These are phyloP conservation scores for Thelonectria blattea DNA, from an alignment of 2,329 filamentous ascomycete genomes.

Conservation along the genomic window DNA sequence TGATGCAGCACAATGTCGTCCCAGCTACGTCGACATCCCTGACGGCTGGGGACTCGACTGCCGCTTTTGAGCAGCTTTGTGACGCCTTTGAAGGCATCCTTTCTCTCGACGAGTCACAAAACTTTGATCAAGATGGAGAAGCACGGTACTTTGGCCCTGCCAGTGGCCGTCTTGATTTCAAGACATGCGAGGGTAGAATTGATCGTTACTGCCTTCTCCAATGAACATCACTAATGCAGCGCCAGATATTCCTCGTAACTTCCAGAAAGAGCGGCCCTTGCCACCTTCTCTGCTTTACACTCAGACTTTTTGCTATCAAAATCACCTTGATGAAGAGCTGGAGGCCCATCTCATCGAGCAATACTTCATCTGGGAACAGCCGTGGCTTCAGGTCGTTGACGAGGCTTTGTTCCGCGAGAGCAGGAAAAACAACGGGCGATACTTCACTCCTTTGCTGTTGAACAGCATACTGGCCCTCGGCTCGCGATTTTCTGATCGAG, in stretches of 20 bases:
- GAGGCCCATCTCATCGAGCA: conserved; percentile 36
- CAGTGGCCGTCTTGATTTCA: conserved; percentile 44
- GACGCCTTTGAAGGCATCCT: conserved; percentile 31
- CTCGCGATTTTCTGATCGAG: conserved; percentile 42
- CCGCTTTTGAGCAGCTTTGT: too few relatives aligned
- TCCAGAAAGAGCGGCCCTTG: too few relatives aligned
- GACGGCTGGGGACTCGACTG: too few relatives aligned
- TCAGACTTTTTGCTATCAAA: too few relatives aligned
- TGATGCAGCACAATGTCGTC: too few relatives aligned
- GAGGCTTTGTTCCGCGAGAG: conserved; percentile 44
- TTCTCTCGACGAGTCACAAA: conserved; percentile 42
- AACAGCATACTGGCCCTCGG: conserved; percentile 44
- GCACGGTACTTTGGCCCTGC: conserved; percentile 45
- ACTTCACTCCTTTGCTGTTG: conserved; percentile 41
- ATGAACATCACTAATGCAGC: too few relatives aligned
- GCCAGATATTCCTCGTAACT: neutral
- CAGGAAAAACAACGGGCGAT: conserved; percentile 35
- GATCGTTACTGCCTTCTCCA: too few relatives aligned
- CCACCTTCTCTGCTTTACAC: too few relatives aligned
- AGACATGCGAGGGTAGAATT: neutral
- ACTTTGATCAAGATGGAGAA: conserved; percentile 44
- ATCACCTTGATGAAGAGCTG: conserved; percentile 24
- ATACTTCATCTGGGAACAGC: conserved; percentile 47
- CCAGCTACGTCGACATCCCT: too few relatives aligned
- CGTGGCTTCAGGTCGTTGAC: conserved; percentile 45